Base-by-base conservation (phyloP, 768 basidiomycete species). In the Terana coerulea region DNA sequence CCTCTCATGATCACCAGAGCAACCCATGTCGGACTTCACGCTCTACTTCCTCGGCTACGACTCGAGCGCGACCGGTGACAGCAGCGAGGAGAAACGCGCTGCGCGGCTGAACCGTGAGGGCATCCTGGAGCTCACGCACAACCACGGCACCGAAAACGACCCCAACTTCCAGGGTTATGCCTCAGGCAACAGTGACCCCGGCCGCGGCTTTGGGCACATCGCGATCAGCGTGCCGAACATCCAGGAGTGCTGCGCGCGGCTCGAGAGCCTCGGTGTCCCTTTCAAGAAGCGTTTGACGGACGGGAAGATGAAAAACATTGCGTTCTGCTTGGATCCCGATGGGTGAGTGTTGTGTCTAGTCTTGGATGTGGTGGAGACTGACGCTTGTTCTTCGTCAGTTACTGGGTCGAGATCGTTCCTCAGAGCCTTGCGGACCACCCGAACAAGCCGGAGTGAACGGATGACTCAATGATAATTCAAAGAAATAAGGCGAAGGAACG, bases 251-350 rank as follows among this genome's bases (percentile, higher is more conserved):
- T 95, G 91, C 55, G 86, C 78, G 44, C 78, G 91, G 24, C 89
- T 99, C 53, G 91, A 94, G 58, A 70, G 72, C 47, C 76, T 91
- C 10, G 84, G 84, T 1, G 93, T 95, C 19, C 67, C 72, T 24
- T 98, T 95, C 76, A 88, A 92, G 77, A 98, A 97, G 75, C 79
- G 77, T 56, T 84, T 83, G 15, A 79, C 76, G 1, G 95, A 95
- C 49, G 93, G 95, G 10, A 87, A 75, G 67, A 94, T 98, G 88
- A 84, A 66, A 69, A 47, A 87, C 57, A 88, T 93, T 42, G 91
- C 91, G 1, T 93, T 93, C 65, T 79, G 88, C 57, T 67, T 91
- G 69, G 90, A 92, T 67, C 90, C 90, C 26, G 90, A 92, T 71
- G 86, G 87, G 82, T 51, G 25, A 11, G 41, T 44, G 1, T 26